phyloP scores from a whole-genome alignment of 768 basidiomycete species.

The Hebeloma cylindrosporum region DNA sequence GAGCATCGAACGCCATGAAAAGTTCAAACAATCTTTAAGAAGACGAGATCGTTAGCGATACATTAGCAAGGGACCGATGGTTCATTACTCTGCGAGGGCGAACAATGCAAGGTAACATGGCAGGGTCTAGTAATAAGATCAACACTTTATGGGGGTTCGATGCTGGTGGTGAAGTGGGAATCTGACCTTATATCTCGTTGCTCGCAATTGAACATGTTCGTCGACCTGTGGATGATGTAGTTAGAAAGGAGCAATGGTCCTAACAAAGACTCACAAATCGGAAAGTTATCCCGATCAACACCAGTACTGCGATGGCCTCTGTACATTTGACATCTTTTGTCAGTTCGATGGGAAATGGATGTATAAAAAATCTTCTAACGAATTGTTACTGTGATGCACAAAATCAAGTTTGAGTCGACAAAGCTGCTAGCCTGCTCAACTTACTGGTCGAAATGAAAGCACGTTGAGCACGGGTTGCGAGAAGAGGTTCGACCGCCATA shows the following conservation, averaged over 20 bases:
- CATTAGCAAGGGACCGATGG: not conserved
- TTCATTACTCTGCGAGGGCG: slow-evolving; percentile 74
- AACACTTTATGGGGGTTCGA: not conserved
- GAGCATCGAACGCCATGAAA: slow-evolving; percentile 80
- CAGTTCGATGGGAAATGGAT: not conserved
- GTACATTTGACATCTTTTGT: slow-evolving; percentile 9
- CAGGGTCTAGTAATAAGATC: slow-evolving; percentile 50
- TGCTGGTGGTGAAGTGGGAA: not conserved
- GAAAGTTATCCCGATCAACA: slow-evolving; percentile 74
- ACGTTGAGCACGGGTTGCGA: slow-evolving; percentile 71
- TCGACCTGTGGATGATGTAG: slow-evolving; percentile 44
- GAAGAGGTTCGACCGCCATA: slow-evolving; percentile 72
- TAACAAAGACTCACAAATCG: slow-evolving; percentile 45
- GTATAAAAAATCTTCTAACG: slow-evolving; percentile 45
- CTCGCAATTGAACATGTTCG: slow-evolving; percentile 42
- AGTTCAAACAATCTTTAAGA: slow-evolving; percentile 81
- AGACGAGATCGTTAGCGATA: slow-evolving; percentile 8
- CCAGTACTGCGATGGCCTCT: slow-evolving; percentile 77
- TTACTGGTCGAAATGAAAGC: slow-evolving; percentile 72
- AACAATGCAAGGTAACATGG: slow-evolving; percentile 86
- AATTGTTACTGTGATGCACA: slow-evolving; percentile 43
- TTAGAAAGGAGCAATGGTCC: not conserved
- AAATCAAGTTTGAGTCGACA: slow-evolving; percentile 7
- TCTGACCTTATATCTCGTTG: slow-evolving; percentile 52
- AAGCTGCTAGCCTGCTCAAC: slow-evolving; percentile 23